Percentiles rank a stretch among this genome's conserved stretches.
Evolutionary conservation across 768 basidiomycete genomes (phyloP).

Genomic region (Termitomyces sp.): DNA sequence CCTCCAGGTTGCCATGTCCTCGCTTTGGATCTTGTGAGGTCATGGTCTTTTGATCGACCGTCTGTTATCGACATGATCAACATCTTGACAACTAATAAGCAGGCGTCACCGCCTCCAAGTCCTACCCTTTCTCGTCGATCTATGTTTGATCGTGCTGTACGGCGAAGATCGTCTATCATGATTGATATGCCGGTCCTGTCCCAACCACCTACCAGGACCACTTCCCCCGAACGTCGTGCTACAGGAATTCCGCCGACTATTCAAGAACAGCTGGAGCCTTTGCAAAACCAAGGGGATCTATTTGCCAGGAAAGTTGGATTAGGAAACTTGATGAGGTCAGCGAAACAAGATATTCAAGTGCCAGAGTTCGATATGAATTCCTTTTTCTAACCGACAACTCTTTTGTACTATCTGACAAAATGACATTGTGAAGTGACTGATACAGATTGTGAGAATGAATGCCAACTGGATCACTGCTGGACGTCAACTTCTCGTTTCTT

Average conservation of each 20-base stretch:
- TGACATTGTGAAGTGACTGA: conserved; percentile 5
- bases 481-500: conserved; percentile 81
- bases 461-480: conserved; percentile 31
- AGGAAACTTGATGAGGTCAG: conserved; percentile 85
- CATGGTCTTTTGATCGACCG: conserved; percentile 89
- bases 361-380: conserved; percentile 86
- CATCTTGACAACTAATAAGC: conserved; percentile 8
- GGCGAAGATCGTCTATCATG: conserved; percentile 67
- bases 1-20: conserved; percentile 81
- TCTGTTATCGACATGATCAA: conserved; percentile 27
- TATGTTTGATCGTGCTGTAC: conserved; percentile 46
- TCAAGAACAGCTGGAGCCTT: conserved; percentile 21
- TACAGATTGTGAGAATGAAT: neutral
- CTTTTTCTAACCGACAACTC: conserved; percentile 44
- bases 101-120: conserved; percentile 34
- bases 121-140: conserved; percentile 38
- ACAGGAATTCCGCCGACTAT: conserved; percentile 14
- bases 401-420: conserved; percentile 1
- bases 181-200: conserved; percentile 86
- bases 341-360: conserved; percentile 80
- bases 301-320: conserved; percentile 66
- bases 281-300: conserved; percentile 52
- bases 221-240: conserved; percentile 37
- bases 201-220: conserved; percentile 48
- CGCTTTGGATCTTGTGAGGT: conserved; percentile 84